These are phyloP conservation scores for Zea mays DNA, from an alignment of 176 grass and related monocot genomes.

Conservation along the genomic window DNA sequence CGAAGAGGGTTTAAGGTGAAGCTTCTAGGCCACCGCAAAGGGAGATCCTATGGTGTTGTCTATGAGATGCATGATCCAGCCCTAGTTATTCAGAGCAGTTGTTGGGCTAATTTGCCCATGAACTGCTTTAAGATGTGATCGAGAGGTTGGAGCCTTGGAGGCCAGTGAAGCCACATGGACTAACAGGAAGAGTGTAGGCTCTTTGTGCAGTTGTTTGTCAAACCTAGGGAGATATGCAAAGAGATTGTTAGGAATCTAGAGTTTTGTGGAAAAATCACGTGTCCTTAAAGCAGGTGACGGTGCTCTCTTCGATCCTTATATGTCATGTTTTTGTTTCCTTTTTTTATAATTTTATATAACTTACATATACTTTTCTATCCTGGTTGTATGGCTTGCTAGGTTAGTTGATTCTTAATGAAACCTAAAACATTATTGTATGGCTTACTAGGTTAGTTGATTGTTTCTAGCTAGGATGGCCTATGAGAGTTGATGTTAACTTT, in stretches of 20 bases:
- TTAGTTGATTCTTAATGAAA: too few relatives aligned
- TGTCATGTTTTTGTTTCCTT: background rate
- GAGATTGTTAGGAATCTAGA: constrained; percentile 71
- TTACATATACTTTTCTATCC: too few relatives aligned
- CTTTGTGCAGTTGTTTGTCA: constrained; percentile 61
- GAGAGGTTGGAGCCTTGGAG: constrained; percentile 70
- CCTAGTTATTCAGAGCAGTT: constrained; percentile 53
- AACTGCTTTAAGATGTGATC: constrained; percentile 69
- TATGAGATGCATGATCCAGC: constrained; percentile 63
- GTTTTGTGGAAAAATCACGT: constrained; percentile 68
- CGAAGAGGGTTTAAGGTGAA: constrained; percentile 58
- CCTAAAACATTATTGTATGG: too few relatives aligned
- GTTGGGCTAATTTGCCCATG: constrained; percentile 66
- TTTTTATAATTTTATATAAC: background rate
- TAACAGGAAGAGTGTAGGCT: constrained; percentile 59
- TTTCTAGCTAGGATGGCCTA: too few relatives aligned
- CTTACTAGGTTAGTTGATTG: too few relatives aligned
- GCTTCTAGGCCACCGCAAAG: constrained; percentile 51
- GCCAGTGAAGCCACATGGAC: constrained; percentile 67
- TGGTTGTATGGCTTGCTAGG: too few relatives aligned
- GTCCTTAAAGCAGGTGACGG: constrained; percentile 75
- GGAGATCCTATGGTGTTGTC: constrained; percentile 65
- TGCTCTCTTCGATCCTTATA: constrained; percentile 10
- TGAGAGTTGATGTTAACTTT: too few relatives aligned
- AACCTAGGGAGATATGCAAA: constrained; percentile 72